Evolutionary conservation across 768 basidiomycete genomes (phyloP).

Genomic region (Mycena indigotica): DNA sequence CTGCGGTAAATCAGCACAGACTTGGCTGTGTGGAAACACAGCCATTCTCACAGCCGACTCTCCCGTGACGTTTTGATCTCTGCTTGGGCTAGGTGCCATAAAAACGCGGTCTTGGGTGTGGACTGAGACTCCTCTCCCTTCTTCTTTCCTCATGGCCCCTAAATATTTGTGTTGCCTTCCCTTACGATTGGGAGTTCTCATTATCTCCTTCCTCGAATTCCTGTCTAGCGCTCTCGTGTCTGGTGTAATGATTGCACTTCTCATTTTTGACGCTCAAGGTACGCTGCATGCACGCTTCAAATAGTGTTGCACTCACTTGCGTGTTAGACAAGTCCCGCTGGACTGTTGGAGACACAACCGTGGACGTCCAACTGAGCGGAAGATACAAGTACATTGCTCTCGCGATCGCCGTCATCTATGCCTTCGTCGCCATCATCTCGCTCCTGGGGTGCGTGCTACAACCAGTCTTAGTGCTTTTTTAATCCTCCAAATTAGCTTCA

Average conservation of each 20-base stretch:
- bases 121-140: not conserved
- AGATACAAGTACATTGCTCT: slow-evolving; percentile 34
- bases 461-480: not conserved
- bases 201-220: slow-evolving; percentile 45
- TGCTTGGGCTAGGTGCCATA: slow-evolving; percentile 4
- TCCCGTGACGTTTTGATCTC: no score
- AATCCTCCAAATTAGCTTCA: slow-evolving; percentile 32
- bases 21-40: no score
- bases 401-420: slow-evolving; percentile 35
- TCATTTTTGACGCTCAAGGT: slow-evolving; percentile 31
- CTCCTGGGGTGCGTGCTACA: slow-evolving; percentile 34
- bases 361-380: slow-evolving; percentile 13
- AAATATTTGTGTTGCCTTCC: slow-evolving; percentile 48
- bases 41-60: no score
- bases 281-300: not conserved
- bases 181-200: slow-evolving; percentile 42
- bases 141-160: slow-evolving; percentile 36
- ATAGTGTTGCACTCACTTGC: not conserved
- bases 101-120: no score
- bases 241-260: slow-evolving; percentile 33
- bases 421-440: slow-evolving; percentile 35
- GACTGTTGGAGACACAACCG: not conserved
- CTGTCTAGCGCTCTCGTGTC: slow-evolving; percentile 35
- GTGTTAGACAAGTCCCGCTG: not conserved
- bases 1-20: no score